Conservation (phyloP, 495 filamentous ascomycete genomes). For the Talaromyces stipitatus region DNA sequence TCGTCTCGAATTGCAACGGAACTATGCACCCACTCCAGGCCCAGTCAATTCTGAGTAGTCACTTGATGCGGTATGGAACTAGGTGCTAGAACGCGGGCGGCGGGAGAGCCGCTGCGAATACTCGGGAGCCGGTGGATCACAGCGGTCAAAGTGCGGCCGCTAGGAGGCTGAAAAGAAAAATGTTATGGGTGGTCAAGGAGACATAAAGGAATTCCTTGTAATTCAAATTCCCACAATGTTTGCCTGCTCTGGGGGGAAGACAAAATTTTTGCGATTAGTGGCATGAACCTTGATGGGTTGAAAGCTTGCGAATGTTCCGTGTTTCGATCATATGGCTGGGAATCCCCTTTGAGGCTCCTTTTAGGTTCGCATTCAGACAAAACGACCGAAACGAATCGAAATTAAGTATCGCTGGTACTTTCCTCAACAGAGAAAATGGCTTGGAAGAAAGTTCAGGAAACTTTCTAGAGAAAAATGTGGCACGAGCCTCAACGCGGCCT, state of each 20-base stretch:
- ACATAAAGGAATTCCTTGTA: not conserved
- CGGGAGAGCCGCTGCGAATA: not conserved
- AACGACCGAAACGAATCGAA: not conserved
- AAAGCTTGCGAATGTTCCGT: not conserved
- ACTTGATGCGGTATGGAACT: not conserved
- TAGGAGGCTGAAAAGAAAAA: constrained; percentile 3
- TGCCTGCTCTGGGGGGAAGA: no score
- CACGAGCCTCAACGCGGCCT: not conserved
- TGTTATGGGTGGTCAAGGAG: not conserved
- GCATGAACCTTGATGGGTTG: not conserved
- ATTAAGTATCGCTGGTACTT: not conserved
- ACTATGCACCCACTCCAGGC: no score
- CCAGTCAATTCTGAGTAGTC: not conserved
- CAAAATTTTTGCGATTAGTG: not conserved
- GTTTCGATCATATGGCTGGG: not conserved
- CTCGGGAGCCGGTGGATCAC: not conserved
- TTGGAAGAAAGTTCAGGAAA: not conserved
- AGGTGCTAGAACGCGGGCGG: not conserved
- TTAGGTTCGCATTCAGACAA: not conserved
- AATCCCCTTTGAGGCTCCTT: not conserved
- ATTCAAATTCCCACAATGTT: not conserved
- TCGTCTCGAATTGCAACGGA: no score
- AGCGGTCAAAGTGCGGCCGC: not conserved
- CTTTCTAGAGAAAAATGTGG: not conserved
- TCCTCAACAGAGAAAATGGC: not conserved